Evolutionary conservation across 257 asterid species (phyloP).

Genomic region (Primulina tabacum): DNA sequence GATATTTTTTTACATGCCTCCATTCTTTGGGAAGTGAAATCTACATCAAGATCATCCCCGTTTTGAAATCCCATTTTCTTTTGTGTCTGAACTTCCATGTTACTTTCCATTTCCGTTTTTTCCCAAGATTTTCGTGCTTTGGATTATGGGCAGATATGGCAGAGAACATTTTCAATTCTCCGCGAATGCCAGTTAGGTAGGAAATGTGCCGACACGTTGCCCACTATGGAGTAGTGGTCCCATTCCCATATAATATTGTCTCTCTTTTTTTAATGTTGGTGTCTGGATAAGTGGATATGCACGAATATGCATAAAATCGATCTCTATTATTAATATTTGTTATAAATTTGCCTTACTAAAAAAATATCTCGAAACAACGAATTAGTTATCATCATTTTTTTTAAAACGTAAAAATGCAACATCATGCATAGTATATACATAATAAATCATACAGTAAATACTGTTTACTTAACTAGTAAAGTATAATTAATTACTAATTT

Average conservation of each 20-base stretch:
- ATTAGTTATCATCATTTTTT: too few relatives aligned
- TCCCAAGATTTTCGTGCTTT: background rate
- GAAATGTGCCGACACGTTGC: background rate
- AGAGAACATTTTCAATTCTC: background rate
- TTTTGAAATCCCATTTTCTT: background rate
- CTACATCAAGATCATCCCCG: conserved; percentile 2
- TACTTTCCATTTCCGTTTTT: background rate
- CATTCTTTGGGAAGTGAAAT: background rate
- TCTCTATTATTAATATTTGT: too few relatives aligned
- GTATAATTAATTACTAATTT: too few relatives aligned
- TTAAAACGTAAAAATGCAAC: too few relatives aligned
- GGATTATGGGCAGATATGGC: background rate
- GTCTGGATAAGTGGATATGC: too few relatives aligned
- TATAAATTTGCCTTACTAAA: too few relatives aligned
- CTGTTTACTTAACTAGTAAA: too few relatives aligned
- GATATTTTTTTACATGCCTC: conserved; percentile 3
- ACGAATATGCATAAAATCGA: too few relatives aligned
- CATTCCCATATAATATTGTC: background rate
- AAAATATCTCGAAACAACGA: too few relatives aligned
- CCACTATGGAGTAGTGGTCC: background rate
- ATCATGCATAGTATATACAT: too few relatives aligned
- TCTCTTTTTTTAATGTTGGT: too few relatives aligned
- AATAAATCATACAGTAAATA: too few relatives aligned
- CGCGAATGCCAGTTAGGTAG: background rate
- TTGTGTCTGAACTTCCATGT: background rate